A percentile compares a stretch with the other conserved stretches of the same genome.
These are phyloP conservation scores for Chlorociboria aeruginascens DNA, from an alignment of 495 filamentous ascomycete genomes.

Conservation along the genomic window DNA sequence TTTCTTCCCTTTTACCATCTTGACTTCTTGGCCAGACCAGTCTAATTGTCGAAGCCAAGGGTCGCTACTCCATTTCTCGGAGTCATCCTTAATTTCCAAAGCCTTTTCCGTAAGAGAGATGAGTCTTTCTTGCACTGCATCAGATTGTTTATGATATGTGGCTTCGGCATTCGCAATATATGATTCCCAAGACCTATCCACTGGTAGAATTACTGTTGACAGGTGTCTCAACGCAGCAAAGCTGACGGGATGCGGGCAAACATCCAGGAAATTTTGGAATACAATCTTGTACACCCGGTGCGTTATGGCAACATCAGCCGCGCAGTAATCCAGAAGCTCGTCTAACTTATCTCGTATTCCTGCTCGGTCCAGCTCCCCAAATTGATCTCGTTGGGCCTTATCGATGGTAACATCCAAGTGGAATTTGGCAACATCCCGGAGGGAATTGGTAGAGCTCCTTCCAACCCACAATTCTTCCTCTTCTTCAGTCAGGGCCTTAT, in stretches of 20 bases:
- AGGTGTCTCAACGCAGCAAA: slow-evolving; percentile 90
- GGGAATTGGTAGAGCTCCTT: slow-evolving; percentile 85
- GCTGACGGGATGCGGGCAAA: slow-evolving; percentile 93
- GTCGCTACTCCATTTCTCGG: slow-evolving; percentile 58
- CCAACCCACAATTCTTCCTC: slow-evolving; percentile 94
- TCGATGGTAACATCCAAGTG: slow-evolving; percentile 88
- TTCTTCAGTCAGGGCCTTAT: slow-evolving; percentile 56
- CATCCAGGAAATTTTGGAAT: slow-evolving; percentile 74
- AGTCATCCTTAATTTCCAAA: slow-evolving; percentile 53
- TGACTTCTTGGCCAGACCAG: slow-evolving; percentile 86
- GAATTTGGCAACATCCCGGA: slow-evolving; percentile 93
- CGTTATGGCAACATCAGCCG: slow-evolving; percentile 84
- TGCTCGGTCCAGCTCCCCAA: slow-evolving; percentile 67
- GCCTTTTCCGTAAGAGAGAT: slow-evolving; percentile 63
- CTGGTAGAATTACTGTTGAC: slow-evolving; percentile 82
- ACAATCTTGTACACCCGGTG: slow-evolving; percentile 88
- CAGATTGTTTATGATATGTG: slow-evolving; percentile 67
- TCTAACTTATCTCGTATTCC: slow-evolving; percentile 59
- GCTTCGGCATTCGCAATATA: slow-evolving; percentile 75
- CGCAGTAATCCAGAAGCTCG: slow-evolving; percentile 87
- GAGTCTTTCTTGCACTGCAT: slow-evolving; percentile 63
- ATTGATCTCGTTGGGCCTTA: slow-evolving; percentile 75
- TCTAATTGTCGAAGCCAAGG: slow-evolving; percentile 90
- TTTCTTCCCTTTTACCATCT: slow-evolving; percentile 82
- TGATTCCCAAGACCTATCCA: slow-evolving; percentile 73